These are phyloP conservation scores for Pseudogymnoascus verrucosus DNA, from an alignment of 2,329 filamentous ascomycete genomes.

Conservation along the genomic window DNA sequence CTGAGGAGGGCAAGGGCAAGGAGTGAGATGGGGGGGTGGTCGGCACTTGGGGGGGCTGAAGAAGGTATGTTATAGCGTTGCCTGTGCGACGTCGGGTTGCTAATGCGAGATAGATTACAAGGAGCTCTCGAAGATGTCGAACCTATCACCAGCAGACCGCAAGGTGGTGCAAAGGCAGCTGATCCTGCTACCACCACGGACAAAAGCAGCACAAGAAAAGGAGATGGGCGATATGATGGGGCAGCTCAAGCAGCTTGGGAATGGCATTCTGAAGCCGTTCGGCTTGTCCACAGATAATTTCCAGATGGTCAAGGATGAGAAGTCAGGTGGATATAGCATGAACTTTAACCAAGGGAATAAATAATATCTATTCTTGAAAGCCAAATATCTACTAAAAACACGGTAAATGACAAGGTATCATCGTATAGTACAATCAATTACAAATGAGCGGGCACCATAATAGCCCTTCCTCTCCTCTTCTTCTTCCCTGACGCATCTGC, in stretches of 20 bases:
- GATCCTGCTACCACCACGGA: slow-evolving; percentile 53
- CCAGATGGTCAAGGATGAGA: slow-evolving; percentile 84
- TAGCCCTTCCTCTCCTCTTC: slow-evolving; percentile 41
- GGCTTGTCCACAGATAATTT: slow-evolving; percentile 92
- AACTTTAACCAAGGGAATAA: slow-evolving; percentile 53
- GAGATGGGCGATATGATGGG: slow-evolving; percentile 98
- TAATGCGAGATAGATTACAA: slow-evolving; percentile 56
- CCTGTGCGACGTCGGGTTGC: not conserved
- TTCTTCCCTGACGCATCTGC: slow-evolving; percentile 43
- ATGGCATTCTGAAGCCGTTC: slow-evolving; percentile 87
- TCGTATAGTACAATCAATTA: slow-evolving; percentile 23
- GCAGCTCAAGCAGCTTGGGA: slow-evolving; percentile 85
- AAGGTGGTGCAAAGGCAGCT: slow-evolving; percentile 62
- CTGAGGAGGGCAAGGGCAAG: slow-evolving; percentile 42
- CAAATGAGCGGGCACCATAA: slow-evolving; percentile 41
- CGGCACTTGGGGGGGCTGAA: slow-evolving; percentile 65
- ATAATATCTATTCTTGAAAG: slow-evolving; percentile 7
- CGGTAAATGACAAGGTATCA: not conserved
- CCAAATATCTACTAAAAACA: not conserved
- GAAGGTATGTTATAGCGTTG: slow-evolving; percentile 33
- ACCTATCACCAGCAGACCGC: slow-evolving; percentile 57
- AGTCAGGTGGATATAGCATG: slow-evolving; percentile 87
- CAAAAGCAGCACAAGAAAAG: slow-evolving; percentile 71
- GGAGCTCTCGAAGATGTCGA: slow-evolving; percentile 47
- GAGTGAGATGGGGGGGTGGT: slow-evolving; percentile 67